Evolutionary conservation across 257 asterid genomes (phyloP), one percentile per base, ranked within the genome.

Genomic region (Linderniella brevidens): DNA sequence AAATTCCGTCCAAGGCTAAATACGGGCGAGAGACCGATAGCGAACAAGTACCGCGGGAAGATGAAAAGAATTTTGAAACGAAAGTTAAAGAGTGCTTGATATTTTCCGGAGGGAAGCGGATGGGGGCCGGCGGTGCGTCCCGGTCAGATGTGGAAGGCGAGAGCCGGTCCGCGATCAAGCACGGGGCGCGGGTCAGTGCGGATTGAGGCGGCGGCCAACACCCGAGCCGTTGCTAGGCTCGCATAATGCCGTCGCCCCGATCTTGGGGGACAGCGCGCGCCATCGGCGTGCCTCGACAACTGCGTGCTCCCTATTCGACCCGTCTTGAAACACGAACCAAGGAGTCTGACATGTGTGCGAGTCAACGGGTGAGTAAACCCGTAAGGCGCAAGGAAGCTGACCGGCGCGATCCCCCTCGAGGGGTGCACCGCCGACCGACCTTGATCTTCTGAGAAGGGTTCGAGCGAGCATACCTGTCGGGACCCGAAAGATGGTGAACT

Each of bases 401-500:
- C 58, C 11, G 58, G 58, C 51, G 35, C 50, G 58, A 54, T 54
- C 50, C 58, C 48, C 50, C 50, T 13, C 42, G 58, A 25, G 42
- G 50, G 50, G 50, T 54, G 58, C 58, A 54, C 11, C 43, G 58
- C 29, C 58, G 58, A 54, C 58, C 58, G 58, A 42, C 50, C 58
- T 42, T 50, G 54, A 50, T 50, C 42, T 50, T 50, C 54, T 50
- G 53, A 55, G 60, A 55, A 49, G 63, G 58, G 65, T 60, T 53
- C 55, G 65, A 54, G 60, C 39, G 63, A 63, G 76, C 71, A 68
- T 59, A 54, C 73, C 66, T 65, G 61, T 65, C 71, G 68, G 73
- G 73, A 72, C 76, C 68, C 64, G 58, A 62, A 68, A 72, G 70
- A 68, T 72, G 73, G 71, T 65, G 80, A 72, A 72, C 70, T 72